Evolutionary conservation across 495 filamentous ascomycete species (phyloP), one percentile per base, ranked within the genome.

Genomic region (Penicillium pulvis): DNA sequence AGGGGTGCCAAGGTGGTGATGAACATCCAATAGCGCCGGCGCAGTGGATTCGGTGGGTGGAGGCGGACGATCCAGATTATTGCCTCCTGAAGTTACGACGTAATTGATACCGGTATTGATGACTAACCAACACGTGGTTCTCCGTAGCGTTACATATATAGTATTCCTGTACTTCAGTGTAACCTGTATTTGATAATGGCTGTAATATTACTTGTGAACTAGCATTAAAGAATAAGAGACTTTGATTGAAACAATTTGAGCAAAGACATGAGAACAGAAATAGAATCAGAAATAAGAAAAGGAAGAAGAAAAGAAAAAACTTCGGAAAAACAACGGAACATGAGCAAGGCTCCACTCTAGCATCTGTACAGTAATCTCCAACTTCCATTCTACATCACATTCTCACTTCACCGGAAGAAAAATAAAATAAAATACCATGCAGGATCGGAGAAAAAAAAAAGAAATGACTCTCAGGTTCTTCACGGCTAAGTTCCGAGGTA

Each of bases 21-120:
- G 53, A 50, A 51, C 51, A 63, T 56, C 60, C 64, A 66, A 63
- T 63, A 61, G 58, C 51, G 48, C 60, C 62, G 35, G 39, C 36
- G 33, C 16, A 36, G 61, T 64, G 57, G 57, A 53, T 56, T 60
- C 41, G 24, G 59, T 60, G 56, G 53, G 53, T 23, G 57, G 42
- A 45, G 56, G 52, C 30, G 54, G 57, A 51, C 61, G 61, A 54
- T 55, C 53, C 53, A 42, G 42, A 55, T 36, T 54, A 35, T 33
- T 53, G 51, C 35, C 51, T 53, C 53, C 53, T 50, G 24, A 43
- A 24, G 16, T 51, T 46, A 51, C 46, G 35, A 33, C 55, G 54
- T 56, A 56, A 50, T 50, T 26, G 26, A 17, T 23, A 23, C 20
- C 23, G 43, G 43, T 47, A 47, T 47, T 8, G 10, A 47, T 47